phyloP scores from a whole-genome alignment of 345 rosid species.

The Chamaenerion angustifolium region DNA sequence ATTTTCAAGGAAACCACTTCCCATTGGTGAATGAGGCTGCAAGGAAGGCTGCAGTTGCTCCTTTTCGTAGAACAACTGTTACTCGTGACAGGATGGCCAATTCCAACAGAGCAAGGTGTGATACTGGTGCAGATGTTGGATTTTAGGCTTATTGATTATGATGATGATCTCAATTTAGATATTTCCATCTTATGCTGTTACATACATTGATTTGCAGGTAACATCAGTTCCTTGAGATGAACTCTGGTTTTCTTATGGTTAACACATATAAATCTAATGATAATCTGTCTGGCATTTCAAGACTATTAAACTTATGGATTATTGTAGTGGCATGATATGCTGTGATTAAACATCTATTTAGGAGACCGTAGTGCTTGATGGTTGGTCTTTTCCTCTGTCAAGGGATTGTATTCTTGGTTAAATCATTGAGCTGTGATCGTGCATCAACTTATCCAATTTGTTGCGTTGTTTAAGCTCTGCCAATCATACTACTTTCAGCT shows the following conservation, averaged over 20 bases:
- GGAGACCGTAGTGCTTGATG: background rate
- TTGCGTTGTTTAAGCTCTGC: too few species aligned
- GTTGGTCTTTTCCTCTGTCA: background rate
- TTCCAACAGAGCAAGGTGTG: constrained; percentile 54
- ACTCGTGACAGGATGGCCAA: constrained; percentile 27
- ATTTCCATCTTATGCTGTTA: background rate
- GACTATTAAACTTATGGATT: background rate
- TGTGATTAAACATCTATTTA: background rate
- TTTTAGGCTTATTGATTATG: background rate
- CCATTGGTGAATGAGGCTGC: constrained; percentile 46
- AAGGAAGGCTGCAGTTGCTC: constrained; percentile 41
- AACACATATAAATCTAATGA: background rate
- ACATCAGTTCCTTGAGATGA: background rate
- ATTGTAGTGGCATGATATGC: background rate
- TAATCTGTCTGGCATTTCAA: too few species aligned
- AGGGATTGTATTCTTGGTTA: too few species aligned
- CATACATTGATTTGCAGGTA: background rate
- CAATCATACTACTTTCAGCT: too few species aligned
- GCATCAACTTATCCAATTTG: too few species aligned
- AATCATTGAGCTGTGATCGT: too few species aligned
- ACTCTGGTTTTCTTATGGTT: background rate
- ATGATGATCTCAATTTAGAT: too few species aligned
- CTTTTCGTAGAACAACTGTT: constrained; percentile 35
- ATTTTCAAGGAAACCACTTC: constrained; percentile 56
- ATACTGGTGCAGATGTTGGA: background rate